A percentile compares a stretch with the other conserved stretches of the same genome.
phyloP scores from a whole-genome alignment of 176 grass and related monocot species.

The Cenchrus fungigraminus region DNA sequence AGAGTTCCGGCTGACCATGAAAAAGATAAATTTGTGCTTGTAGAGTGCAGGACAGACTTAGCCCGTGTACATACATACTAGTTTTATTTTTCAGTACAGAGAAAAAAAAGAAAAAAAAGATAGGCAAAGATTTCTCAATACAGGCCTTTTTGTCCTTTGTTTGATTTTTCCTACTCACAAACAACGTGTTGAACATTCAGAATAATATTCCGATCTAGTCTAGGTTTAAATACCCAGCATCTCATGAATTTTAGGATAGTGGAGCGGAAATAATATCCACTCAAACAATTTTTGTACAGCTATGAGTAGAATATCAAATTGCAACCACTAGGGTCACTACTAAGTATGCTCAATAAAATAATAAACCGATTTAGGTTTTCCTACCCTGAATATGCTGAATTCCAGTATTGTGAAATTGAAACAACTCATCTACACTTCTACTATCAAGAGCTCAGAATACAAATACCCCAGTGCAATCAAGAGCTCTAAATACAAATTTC shows the following conservation, averaged over 20 bases:
- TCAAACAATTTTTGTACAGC: neutral
- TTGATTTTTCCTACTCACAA: neutral
- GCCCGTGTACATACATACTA: conserved; percentile 18
- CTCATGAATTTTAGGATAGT: neutral
- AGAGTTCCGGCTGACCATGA: conserved; percentile 14
- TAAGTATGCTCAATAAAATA: neutral
- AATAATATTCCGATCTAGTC: neutral
- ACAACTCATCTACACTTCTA: neutral
- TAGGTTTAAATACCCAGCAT: neutral
- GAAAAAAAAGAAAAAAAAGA: neutral
- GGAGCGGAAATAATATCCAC: neutral
- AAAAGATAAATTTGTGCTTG: neutral
- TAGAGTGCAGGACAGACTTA: conserved; percentile 33
- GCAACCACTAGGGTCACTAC: neutral
- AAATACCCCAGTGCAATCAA: neutral
- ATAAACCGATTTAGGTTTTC: neutral
- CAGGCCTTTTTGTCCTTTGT: neutral
- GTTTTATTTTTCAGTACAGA: conserved; percentile 4
- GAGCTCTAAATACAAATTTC: neutral
- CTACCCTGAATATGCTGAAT: neutral
- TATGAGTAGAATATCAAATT: neutral
- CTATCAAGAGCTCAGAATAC: neutral
- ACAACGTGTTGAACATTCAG: neutral
- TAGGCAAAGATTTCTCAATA: neutral
- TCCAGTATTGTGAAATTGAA: neutral